phyloP scores from a whole-genome alignment of 345 rosid genomes.

The Gossypium longicalyx region DNA sequence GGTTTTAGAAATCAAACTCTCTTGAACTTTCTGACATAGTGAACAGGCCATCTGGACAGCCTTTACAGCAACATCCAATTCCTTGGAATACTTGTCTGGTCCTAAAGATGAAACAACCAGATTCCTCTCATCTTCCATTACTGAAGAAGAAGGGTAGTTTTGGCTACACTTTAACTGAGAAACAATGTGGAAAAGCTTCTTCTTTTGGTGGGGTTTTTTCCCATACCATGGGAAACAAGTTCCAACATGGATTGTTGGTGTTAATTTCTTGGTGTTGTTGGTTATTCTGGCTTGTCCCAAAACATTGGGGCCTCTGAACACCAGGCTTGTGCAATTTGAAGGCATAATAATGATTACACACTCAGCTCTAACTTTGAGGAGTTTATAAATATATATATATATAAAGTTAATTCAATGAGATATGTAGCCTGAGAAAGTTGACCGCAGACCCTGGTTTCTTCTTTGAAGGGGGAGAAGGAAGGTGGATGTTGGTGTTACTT shows the following conservation, averaged over 20 bases:
- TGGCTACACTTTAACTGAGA: conserved; percentile 23
- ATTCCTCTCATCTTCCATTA: conserved; percentile 27
- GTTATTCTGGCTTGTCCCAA: conserved; percentile 10
- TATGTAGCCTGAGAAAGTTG: neutral
- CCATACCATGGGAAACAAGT: neutral
- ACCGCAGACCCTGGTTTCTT: neutral
- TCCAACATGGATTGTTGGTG: conserved; percentile 14
- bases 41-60: conserved; percentile 55
- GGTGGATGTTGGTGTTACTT: neutral
- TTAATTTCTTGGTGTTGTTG: neutral
- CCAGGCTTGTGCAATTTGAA: conserved; percentile 33
- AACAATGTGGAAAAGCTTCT: conserved; percentile 11
- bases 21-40: conserved; percentile 47
- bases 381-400: neutral
- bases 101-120: conserved; percentile 9
- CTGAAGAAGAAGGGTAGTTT: conserved; percentile 24
- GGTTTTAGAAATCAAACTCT: conserved; percentile 31
- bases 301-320: conserved; percentile 26
- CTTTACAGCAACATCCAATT: conserved; percentile 45
- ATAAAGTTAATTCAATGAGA: neutral
- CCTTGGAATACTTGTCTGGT: conserved; percentile 27
- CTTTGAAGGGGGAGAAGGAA: neutral
- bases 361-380: neutral
- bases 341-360: conserved; percentile 28
- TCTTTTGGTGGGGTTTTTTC: conserved; percentile 8